Evolutionary conservation across 2,329 filamentous ascomycete genomes (phyloP).

Genomic region (Ophiocordyceps camponoti-rufipedis): DNA sequence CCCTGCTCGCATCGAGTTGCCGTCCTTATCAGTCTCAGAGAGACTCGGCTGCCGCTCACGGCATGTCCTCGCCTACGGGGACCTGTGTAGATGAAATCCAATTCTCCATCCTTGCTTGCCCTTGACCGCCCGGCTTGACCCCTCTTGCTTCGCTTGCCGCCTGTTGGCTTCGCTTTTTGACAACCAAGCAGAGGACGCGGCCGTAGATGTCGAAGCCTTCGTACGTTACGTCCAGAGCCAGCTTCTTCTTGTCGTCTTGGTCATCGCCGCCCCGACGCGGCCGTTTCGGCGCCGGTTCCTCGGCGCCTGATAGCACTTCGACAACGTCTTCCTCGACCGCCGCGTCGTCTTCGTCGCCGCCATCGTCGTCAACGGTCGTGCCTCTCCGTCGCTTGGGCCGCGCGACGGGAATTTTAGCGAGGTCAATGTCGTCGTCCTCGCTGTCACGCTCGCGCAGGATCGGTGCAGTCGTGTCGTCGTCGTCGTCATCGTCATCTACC

Average conservation of each 20-base stretch:
- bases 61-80: slow-evolving; percentile 19
- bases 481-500: slow-evolving; percentile 19
- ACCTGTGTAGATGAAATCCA: slow-evolving; percentile 71
- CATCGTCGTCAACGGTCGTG: slow-evolving; percentile 6
- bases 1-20: too few relatives aligned
- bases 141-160: slow-evolving; percentile 10
- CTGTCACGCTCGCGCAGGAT: slow-evolving; percentile 29
- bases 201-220: slow-evolving; percentile 95
- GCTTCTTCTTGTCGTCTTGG: slow-evolving; percentile 71
- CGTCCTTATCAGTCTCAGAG: too few relatives aligned
- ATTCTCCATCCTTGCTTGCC: slow-evolving; percentile 63
- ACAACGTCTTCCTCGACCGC: slow-evolving; percentile 18
- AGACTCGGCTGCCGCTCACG: background rate
- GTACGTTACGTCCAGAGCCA: slow-evolving; percentile 71
- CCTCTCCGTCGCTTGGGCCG: slow-evolving; percentile 13
- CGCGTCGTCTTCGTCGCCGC: slow-evolving; percentile 10
- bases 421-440: slow-evolving; percentile 15
- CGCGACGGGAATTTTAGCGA: slow-evolving; percentile 16
- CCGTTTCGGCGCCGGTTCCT: slow-evolving; percentile 27
- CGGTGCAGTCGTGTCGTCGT: slow-evolving; percentile 12
- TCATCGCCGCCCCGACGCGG: slow-evolving; percentile 14
- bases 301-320: slow-evolving; percentile 19
- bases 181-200: slow-evolving; percentile 75
- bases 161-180: slow-evolving; percentile 47
- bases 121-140: slow-evolving; percentile 28